Percentiles rank a stretch among this genome's conserved stretches.
Evolutionary conservation across 164 flowering plant species (phyloP).

Genomic region (Umbilicus rupestris): DNA sequence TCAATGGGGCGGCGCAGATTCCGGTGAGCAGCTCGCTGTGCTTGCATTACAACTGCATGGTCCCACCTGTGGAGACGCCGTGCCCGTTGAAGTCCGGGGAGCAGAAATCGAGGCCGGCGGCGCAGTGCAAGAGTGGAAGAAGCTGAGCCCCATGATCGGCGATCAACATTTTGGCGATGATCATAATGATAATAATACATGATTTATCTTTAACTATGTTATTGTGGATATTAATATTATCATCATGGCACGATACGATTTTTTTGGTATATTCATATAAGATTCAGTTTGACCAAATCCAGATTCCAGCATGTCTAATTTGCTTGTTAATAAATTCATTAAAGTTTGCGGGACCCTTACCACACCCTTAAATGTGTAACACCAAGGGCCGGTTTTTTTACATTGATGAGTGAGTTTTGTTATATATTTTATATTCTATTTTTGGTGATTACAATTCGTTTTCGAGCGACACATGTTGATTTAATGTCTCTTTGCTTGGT

Average conservation of each 20-base stretch:
- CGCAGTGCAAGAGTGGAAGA: constrained; percentile 61
- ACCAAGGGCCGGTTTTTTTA: too few relatives aligned
- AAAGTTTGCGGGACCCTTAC: too few relatives aligned
- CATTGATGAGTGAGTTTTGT: too few relatives aligned
- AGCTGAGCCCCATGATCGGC: neutral
- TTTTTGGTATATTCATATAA: neutral
- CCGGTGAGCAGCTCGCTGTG: constrained; percentile 75
- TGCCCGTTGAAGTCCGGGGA: constrained; percentile 83
- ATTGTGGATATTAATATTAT: neutral
- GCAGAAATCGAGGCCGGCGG: constrained; percentile 66
- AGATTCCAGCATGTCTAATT: too few relatives aligned
- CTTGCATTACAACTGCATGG: constrained; percentile 95
- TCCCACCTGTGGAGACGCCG: constrained; percentile 73
- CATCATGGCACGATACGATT: too few relatives aligned
- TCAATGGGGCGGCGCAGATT: constrained; percentile 71
- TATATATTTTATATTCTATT: too few relatives aligned
- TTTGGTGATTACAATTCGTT: too few relatives aligned
- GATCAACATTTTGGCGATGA: neutral
- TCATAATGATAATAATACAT: neutral
- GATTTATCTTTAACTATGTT: neutral
- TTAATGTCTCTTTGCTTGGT: too few relatives aligned
- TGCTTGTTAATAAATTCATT: too few relatives aligned
- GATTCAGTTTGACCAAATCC: too few relatives aligned
- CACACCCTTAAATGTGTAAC: too few relatives aligned
- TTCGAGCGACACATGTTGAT: too few relatives aligned